Base-by-base conservation (phyloP, 495 filamentous ascomycete species). In the Sporormia fimetaria region DNA sequence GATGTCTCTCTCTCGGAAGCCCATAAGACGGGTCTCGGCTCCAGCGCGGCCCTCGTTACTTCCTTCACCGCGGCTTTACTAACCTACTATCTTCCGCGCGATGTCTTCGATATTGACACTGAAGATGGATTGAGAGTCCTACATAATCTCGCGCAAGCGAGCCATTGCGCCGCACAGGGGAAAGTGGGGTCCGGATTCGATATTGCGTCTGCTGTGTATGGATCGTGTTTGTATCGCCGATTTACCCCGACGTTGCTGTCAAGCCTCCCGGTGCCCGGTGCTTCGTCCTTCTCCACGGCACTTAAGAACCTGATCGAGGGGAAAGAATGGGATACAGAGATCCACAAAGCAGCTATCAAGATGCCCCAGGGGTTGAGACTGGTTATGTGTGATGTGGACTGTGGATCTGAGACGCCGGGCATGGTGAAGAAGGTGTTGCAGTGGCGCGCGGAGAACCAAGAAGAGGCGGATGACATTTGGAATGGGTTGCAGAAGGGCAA, bases 151-250 rank as follows among this genome's bases (percentile, higher is more conserved):
- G 77, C 88, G 5, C 90, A 98, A 64, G 80, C 81, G 4, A 80
- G 87, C 1, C 90, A 98, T 64, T 94, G 88, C 57, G 84, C 88
- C 2, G 90, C 90, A 0, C 90, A 98, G 62, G 90, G 90, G 16
- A 98, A 96, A 60, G 76, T 98, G 4, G 90, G 90, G 33, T 87
- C 81, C 2, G 90, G 90, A 20, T 98, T 98, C 54, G 90, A 98
- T 59, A 82, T 98, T n/a, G 92, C 88, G 0, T 75, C 81, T 24
- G 90, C 90, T 8, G 81, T 90, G 24, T 94, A 86, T 55, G 90
- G 90, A 10, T 83, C 81, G 14, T 94, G 85, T 55, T 63, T 81
- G 5, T 98, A 98, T 69, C 73, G 78, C 15, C 81, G 90, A 20
- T 98, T 96, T 66, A 88, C 84, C 0, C 85, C 90, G 0, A 65